Base-by-base conservation (phyloP, 768 basidiomycete species). In the Cubamyces lactineus region DNA sequence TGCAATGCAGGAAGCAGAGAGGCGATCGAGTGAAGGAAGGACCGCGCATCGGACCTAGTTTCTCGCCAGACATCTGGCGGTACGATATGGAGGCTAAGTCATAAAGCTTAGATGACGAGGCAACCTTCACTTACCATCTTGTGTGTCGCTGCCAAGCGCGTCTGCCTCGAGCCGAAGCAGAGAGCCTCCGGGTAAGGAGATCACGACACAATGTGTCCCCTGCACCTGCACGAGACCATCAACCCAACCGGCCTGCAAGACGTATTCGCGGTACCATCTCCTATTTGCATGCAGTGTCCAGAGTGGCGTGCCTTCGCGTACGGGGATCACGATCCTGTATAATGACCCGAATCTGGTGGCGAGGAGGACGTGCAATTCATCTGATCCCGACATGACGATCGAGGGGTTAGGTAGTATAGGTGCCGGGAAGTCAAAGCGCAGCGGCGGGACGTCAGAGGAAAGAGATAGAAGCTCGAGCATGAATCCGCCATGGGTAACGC, bases 401-500 rank as follows among this genome's bases (percentile, higher is more conserved):
- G 86, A 82, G 2, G 93, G 92, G 50, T 81, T 76, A 13, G 87
- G 79, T 26, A 91, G 73, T 52, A 94, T 73, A 40, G 82, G 70
- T 11, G 89, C 84, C 40, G 92, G 91, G 67, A 93, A 92, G 65
- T 90, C 80, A 71, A 95, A 85, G 59, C 91, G 86, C 64, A 94
- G 81, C 17, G 92, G 86, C 34, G 82, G 78, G 2, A 86, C 77
- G 65, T 84, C 77, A 1, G 82, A 80, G 5, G 89, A 84, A 47
- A 93, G 77, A n/a, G 92, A 91, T 40, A 86, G 70, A 48, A 96
- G 83, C 69, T 95, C 91, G 45, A 93, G 74, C 52, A 92, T 86
- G 64, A 86, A 75, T 24, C 87, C 88, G 47, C 82, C 85, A 63
- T 94, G 88, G 56, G 94, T 78, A 48, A 92, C 81, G 62, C 94